Base-by-base conservation (phyloP, 768 basidiomycete genomes). In the Hortiboletus campestris region DNA sequence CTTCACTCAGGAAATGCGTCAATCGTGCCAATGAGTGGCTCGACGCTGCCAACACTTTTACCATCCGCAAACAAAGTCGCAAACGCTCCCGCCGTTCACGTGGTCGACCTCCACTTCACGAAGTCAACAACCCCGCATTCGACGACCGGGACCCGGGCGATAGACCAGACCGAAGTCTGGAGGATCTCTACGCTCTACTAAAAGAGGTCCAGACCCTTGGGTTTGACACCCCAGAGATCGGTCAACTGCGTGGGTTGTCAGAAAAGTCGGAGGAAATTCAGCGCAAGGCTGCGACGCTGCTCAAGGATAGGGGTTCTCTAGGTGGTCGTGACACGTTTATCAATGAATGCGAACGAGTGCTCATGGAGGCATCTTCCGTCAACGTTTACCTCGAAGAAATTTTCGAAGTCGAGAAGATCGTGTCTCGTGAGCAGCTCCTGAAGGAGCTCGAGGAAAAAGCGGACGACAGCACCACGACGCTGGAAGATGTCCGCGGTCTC, bases 301-400 rank as follows among this genome's bases (percentile, higher is more conserved):
- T 92, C 46, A 67, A 71, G 41, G 68, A 79, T 2, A 74, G 75
- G 1, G 66, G 71, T 11, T 56, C 67, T 8, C 76, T 76, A 35
- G 71, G 76, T 12, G 78, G 83, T 46, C 82, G 83, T 65, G 74
- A 83, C 41, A 73, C 76, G 17, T 87, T 81, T 63, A 73, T 91
- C 53, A 75, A 80, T 51, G 85, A 89, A 42, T 91, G 90, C 71
- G 86, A 86, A 59, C 81, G 80, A 36, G 74, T 93, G 3, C 78
- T 92, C 51, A 67, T 84, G 49, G 80, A 88, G 28, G 86, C 84
- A 2, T 85, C 85, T 3, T 86, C 89, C 10, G 71, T 95, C 51
- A 94, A 93, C 61, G 86, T 96, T n/a, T 79, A 84, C 47, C 76
- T 96, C 19, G 88, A 92, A 14, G 91, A 94, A 68, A 75, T 95